Conservation (phyloP, 176 grass and related monocot genomes). For the Triticum turgidum region DNA sequence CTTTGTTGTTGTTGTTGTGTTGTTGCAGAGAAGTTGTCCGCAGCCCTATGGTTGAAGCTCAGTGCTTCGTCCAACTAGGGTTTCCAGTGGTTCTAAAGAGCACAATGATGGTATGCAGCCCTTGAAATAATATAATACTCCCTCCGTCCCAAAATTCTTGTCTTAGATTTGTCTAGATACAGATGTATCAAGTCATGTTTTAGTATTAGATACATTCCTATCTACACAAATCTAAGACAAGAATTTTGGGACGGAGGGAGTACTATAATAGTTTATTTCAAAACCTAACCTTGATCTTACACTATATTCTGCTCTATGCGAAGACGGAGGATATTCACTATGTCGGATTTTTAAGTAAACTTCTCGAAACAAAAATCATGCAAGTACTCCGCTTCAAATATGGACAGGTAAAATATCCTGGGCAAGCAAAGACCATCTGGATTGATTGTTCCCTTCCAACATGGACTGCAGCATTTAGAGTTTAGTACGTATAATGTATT, state of each 20-base stretch:
- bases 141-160: too few relatives aligned
- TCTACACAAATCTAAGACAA: too few relatives aligned
- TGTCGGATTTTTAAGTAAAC: slow-evolving; percentile 95
- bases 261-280: neutral
- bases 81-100: slow-evolving; percentile 89
- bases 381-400: slow-evolving; percentile 99
- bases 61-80: slow-evolving; percentile 94
- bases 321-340: slow-evolving; percentile 96
- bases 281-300: slow-evolving; percentile 24
- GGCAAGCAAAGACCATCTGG: slow-evolving; percentile 6
- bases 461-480: slow-evolving; percentile 6
- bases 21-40: slow-evolving; percentile 80
- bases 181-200: too few relatives aligned
- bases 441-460: slow-evolving; percentile 8
- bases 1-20: too few relatives aligned
- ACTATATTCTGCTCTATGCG: slow-evolving; percentile 38
- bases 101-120: slow-evolving; percentile 67
- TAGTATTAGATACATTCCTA: too few relatives aligned
- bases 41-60: slow-evolving; percentile 99
- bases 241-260: too few relatives aligned
- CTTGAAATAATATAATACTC: neutral
- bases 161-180: too few relatives aligned
- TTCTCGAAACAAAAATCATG: slow-evolving; percentile 97
- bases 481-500: slow-evolving; percentile 17
- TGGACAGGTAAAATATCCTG: slow-evolving; percentile 68